Evolutionary conservation across 2,329 filamentous ascomycete genomes (phyloP).

Genomic region (Tympanopsis confertula): DNA sequence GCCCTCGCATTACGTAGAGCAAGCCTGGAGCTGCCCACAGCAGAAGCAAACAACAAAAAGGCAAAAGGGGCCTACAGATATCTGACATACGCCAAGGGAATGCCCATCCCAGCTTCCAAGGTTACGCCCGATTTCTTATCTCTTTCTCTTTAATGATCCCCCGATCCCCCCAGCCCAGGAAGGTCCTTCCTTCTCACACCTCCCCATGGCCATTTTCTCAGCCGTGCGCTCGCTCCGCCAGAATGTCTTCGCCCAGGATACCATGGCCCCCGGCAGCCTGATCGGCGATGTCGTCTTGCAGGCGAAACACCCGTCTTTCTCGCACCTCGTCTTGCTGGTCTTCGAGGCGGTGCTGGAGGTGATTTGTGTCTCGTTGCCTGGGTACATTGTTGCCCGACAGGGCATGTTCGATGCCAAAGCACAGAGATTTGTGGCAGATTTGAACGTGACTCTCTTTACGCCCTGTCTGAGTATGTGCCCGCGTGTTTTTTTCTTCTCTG

Average conservation of each 20-base stretch:
- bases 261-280: neutral
- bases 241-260: neutral
- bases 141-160: too few relatives aligned
- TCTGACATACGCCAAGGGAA: too few relatives aligned
- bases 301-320: slow-evolving; percentile 46
- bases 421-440: slow-evolving; percentile 91
- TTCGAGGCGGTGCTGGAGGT: slow-evolving; percentile 93
- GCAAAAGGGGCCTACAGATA: too few relatives aligned
- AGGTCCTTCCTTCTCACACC: too few relatives aligned
- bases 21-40: too few relatives aligned
- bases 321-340: slow-evolving; percentile 66
- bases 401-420: slow-evolving; percentile 92
- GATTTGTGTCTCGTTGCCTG: slow-evolving; percentile 85
- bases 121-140: too few relatives aligned
- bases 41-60: too few relatives aligned
- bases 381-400: slow-evolving; percentile 79
- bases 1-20: too few relatives aligned
- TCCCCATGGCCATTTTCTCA: slow-evolving; percentile 1
- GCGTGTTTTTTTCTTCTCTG: neutral
- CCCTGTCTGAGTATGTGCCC: slow-evolving; percentile 72
- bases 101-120: too few relatives aligned
- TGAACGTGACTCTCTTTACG: slow-evolving; percentile 93
- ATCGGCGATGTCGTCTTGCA: neutral
- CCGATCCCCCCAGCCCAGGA: too few relatives aligned
- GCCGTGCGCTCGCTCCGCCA: neutral